Base-by-base conservation (phyloP, 2,329 filamentous ascomycete genomes). In the Colletotrichum sp. region DNA sequence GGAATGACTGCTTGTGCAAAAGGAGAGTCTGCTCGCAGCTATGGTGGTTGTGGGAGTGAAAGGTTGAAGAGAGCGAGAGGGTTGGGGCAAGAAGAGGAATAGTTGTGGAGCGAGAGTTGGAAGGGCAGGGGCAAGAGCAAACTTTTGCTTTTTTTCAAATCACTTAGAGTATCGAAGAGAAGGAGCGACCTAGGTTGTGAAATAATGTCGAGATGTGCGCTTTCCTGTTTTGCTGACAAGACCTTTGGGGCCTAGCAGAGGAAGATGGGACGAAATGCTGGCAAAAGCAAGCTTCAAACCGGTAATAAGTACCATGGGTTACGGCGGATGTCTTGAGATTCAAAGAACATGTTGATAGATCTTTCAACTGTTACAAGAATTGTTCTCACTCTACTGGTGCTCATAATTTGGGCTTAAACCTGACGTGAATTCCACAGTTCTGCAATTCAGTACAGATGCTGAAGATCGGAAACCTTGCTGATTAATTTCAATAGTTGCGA, bases 111-210 rank as follows among this genome's bases (percentile, higher is more conserved):
- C 18, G 0, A 49, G 18, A 0, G 18, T 49, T 49, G n/a, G 10
- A 12, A 0, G 10, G n/a, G n/a, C 0, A 7, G 0, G 44, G n/a
- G 10, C 44, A 49, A 13, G 44, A 49, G 10, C 1, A 49, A 13
- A 49, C n/a, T 49, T 49, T 49, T 49, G 10, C 44, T 49, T 6
- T 44, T n/a, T 2, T 1, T 49, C 13, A 0, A 16, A 36, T 1
- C 3, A 2, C 15, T 36, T 16, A 1, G 1, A 36, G 34, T 36
- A 36, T 36, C 7, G n/a, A 24, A 16, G 44, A 70, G 13, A 18
- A 10, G 16, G 39, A 15, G 16, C 21, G 30, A 24, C 6, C 12
- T n/a, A 8, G 21, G 63, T 13, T 52, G 44, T 52, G 2, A 3
- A 52, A 52, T 12, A 52, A 2, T 12, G 44, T 52, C 44, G 44